Conservation (phyloP, 106 monocot genomes). For the Hemerocallis citrina region DNA sequence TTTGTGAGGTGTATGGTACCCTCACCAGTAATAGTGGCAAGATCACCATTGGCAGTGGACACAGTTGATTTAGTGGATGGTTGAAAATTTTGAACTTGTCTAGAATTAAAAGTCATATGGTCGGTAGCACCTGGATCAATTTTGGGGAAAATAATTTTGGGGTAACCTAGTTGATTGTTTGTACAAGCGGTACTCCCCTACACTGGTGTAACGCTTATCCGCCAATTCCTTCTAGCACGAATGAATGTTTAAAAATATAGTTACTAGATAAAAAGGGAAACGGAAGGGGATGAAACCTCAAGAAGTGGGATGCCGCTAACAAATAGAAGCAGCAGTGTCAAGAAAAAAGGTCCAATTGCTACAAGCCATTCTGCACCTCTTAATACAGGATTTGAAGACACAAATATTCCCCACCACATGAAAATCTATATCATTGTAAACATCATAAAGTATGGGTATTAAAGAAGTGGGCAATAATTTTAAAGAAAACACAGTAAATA, state of each 20-base stretch:
- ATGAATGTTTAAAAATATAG: neutral
- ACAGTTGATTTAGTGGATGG: too few relatives aligned
- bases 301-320: constrained; percentile 92
- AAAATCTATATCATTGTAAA: constrained; percentile 47
- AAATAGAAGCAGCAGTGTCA: constrained; percentile 82
- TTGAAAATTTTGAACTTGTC: too few relatives aligned
- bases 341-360: constrained; percentile 62
- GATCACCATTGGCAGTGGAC: too few relatives aligned
- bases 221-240: constrained; percentile 54
- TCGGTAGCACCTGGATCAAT: too few relatives aligned
- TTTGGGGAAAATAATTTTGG: too few relatives aligned
- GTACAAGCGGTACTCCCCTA: constrained; percentile 61
- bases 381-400: constrained; percentile 85
- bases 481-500: neutral
- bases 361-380: constrained; percentile 79
- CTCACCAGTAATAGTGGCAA: too few relatives aligned
- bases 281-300: constrained; percentile 42
- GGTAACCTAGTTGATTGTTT: constrained; percentile 78
- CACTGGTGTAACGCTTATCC: constrained; percentile 39
- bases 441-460: neutral
- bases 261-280: neutral
- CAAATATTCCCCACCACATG: constrained; percentile 98
- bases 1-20: too few relatives aligned
- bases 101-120: too few relatives aligned
- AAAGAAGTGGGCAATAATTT: neutral